Evolutionary conservation across 257 asterid species (phyloP).

Genomic region (Nicotiana otophora): DNA sequence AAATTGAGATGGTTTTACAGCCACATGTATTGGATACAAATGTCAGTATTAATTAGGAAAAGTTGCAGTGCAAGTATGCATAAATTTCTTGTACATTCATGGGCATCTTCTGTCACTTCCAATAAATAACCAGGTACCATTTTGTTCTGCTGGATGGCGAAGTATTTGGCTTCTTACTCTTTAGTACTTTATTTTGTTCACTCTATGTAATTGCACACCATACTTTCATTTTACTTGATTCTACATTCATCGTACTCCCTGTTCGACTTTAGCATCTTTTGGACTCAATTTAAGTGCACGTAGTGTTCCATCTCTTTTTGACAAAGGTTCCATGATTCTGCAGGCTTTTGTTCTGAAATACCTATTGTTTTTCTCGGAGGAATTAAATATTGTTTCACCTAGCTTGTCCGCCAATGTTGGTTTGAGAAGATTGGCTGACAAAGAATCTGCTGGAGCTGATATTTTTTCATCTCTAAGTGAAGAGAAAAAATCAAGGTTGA

Average conservation of each 20-base stretch:
- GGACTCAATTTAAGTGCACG: neutral
- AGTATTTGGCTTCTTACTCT: neutral
- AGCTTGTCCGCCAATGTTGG: conserved; percentile 24
- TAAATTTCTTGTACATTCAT: conserved; percentile 6
- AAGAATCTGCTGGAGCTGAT: conserved; percentile 54
- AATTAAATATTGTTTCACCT: conserved; percentile 30
- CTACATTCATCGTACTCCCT: neutral
- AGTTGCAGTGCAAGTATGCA: neutral
- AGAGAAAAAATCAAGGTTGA: conserved; percentile 42
- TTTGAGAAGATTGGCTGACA: conserved; percentile 31
- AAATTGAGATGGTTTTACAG: neutral
- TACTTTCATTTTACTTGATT: neutral
- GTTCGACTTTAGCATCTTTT: neutral
- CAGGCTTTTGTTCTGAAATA: conserved; percentile 96
- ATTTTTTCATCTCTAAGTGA: conserved; percentile 64
- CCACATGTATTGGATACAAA: neutral
- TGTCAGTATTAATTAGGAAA: conserved; percentile 1
- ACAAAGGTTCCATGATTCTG: conserved; percentile 29
- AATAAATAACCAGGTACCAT: neutral
- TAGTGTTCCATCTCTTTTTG: conserved; percentile 12
- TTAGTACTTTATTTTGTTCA: neutral
- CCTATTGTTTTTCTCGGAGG: conserved; percentile 66
- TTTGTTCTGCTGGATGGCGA: neutral
- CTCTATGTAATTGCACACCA: neutral
- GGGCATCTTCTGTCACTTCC: neutral